A percentile compares a stretch with the other conserved stretches of the same genome.
Evolutionary conservation across 2,329 filamentous ascomycete genomes (phyloP).

Genomic region (Phaeosphaeriaceae sp.): DNA sequence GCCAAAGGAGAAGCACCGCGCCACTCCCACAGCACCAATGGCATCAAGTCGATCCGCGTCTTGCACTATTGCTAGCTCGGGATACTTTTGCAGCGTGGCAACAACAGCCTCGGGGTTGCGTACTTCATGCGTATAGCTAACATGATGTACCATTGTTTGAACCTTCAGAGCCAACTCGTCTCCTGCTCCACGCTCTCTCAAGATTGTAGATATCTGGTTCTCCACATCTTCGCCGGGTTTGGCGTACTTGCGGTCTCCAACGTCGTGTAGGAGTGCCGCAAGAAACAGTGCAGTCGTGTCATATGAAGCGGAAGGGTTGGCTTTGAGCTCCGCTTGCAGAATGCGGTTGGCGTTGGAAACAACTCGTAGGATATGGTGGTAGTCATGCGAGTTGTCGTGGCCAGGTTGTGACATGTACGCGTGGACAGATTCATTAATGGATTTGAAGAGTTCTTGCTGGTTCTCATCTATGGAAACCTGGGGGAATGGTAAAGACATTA

Average conservation of each 20-base stretch:
- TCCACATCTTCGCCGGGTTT: conserved; percentile 62
- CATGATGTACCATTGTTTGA: conserved; percentile 75
- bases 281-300: conserved; percentile 69
- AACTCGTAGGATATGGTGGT: conserved; percentile 82
- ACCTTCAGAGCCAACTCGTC: conserved; percentile 68
- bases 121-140: conserved; percentile 79
- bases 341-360: conserved; percentile 74
- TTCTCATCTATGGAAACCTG: conserved; percentile 29
- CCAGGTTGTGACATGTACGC: conserved; percentile 43
- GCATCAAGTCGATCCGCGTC: conserved; percentile 94
- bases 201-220: conserved; percentile 62
- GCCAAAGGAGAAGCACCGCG: conserved; percentile 76
- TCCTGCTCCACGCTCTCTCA: conserved; percentile 64
- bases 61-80: conserved; percentile 84
- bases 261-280: conserved; percentile 73
- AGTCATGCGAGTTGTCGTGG: conserved; percentile 86
- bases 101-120: conserved; percentile 67
- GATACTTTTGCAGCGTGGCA: conserved; percentile 68
- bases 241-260: conserved; percentile 83
- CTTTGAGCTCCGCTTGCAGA: conserved; percentile 57
- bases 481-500: conserved; percentile 16
- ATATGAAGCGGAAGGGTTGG: conserved; percentile 45
- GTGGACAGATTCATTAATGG: conserved; percentile 41
- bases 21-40: conserved; percentile 85
- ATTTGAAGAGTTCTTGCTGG: conserved; percentile 32